Base-by-base conservation (phyloP, 768 basidiomycete genomes). In the Myochromella boudieri region DNA sequence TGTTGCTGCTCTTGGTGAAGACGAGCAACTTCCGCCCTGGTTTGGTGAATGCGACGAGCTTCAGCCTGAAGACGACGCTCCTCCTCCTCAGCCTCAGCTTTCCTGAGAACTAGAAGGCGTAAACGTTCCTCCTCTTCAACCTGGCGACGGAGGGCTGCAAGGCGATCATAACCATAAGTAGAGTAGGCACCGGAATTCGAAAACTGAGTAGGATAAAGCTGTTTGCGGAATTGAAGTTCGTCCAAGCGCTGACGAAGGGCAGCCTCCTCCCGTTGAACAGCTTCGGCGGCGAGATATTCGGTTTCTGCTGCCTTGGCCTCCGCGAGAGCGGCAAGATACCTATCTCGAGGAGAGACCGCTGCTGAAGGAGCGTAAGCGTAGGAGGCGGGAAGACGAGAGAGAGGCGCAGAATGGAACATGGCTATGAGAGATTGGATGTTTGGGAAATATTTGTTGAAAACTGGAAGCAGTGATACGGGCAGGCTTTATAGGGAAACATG, bases 271-370 rank as follows among this genome's bases (percentile, higher is more conserved):
- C 54, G 61, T 29, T 56, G 63, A 5, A 55, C 49, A 25, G 65
- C 63, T 37, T 70, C 58, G 4, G 61, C 63, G 28, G 65, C 64
- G 27, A 72, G 56, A 31, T 68, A 69, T 36, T 70, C 65, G 12
- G 61, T 61, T 51, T 71, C 67, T 5, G 71, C 68, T 37, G 67
- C 62, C 48, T 64, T 61, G 17, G 65, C 65, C 43, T 65, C 60
- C 6, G 69, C 67, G 18, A 71, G 54, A 20, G 71, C 68, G 34
- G 64, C 61, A 21, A 70, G 54, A 51, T 73, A 72, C 20, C 60
- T 64, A 18, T 68, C 61, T 18, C 68, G 65, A 26, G 68, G 57
- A 29, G 40, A 57, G 48, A 49, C 37, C 29, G 51, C 40, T 33
- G 27, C 28, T 34, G 51, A 37, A 33, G 48, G 42, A 45, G 41